Evolutionary conservation across 140 eudicot genomes (phyloP), one percentile per base, ranked within the genome.

Genomic region (Cichorium intybus): DNA sequence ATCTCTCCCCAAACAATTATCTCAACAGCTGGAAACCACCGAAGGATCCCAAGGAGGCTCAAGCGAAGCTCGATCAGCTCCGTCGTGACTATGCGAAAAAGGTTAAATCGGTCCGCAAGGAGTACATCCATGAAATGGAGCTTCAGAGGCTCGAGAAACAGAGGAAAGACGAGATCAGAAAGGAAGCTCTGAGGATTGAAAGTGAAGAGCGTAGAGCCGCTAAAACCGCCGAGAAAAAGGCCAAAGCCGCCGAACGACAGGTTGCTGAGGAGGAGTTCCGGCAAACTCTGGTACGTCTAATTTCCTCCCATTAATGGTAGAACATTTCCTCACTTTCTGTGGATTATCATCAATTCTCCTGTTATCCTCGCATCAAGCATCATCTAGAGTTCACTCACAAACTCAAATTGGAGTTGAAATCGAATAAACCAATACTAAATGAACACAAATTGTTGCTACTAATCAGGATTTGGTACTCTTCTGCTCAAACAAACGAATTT

Each of bases 111-210:
- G 69, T 79, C n/a, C 77, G 97, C 10, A 89, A 81, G 71, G 74
- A 65, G 52, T 89, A 86, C 75, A 86, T 86, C 58, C 62, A 65
- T 6, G 97, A 89, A 72, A 77, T 89, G 97, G 97, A 89, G 79
- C 59, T 81, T 34, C 80, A 71, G 79, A 74, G 79, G 79, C 54
- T 81, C 56, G 93, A 89, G 34, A 83, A 83, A 64, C 46, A 71
- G 51, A 57, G 83, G 60, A 84, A 81, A 47, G 97, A 86, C 47
- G 85, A 79, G 33, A 80, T 78, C 16, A 84, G 51, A 24, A 86
- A 72, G 67, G 95, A 86, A 65, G 97, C 91, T 4, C 43, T 79
- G 56, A 60, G 89, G 69, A 67, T 84, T 6, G 85, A 86, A 6
- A 83, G 81, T 28, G 86, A 86, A 51, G 89, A 87, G 75, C 75